A percentile compares a stretch with the other conserved stretches of the same genome.
Evolutionary conservation across 768 basidiomycete species (phyloP).

Genomic region (Termitomyces sp.): DNA sequence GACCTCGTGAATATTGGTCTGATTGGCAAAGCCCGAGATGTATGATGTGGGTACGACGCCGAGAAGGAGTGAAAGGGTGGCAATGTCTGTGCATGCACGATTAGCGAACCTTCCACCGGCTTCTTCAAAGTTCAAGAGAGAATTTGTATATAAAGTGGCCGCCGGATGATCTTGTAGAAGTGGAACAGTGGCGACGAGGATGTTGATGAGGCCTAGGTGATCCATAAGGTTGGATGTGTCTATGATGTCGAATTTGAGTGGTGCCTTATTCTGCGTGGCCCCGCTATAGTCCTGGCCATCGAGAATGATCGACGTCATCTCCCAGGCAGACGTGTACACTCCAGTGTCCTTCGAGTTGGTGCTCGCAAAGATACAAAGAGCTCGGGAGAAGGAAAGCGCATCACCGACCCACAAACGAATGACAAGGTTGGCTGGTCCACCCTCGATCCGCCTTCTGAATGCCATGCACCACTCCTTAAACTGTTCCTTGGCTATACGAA

Average conservation of each 20-base stretch:
- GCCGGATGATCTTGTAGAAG: conserved; percentile 31
- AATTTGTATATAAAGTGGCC: conserved; percentile 41
- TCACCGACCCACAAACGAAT: conserved; percentile 44
- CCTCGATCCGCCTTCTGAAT: conserved; percentile 22
- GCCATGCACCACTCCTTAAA: conserved; percentile 33
- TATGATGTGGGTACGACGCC: conserved; percentile 41
- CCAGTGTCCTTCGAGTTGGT: conserved; percentile 23
- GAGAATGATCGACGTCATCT: conserved; percentile 29
- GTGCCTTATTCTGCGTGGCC: conserved; percentile 22
- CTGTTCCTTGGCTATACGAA: conserved; percentile 29
- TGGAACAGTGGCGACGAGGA: conserved; percentile 37
- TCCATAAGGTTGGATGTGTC: conserved; percentile 52
- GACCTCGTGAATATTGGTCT: conserved; percentile 41
- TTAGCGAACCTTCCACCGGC: conserved; percentile 28
- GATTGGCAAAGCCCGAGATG: conserved; percentile 38
- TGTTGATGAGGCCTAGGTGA: conserved; percentile 46
- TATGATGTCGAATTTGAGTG: conserved; percentile 41
- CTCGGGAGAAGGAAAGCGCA: conserved; percentile 35
- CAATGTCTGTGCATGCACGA: conserved; percentile 36
- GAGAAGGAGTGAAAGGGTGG: conserved; percentile 39
- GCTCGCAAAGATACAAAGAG: conserved; percentile 26
- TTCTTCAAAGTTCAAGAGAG: conserved; percentile 30
- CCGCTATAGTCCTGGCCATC: conserved; percentile 29
- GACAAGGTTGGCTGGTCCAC: conserved; percentile 14
- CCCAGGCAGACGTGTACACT: conserved; percentile 36